A percentile compares a stretch with the other conserved stretches of the same genome.
Evolutionary conservation across 306 rosid species (phyloP).

Genomic region (Sesbania bispinosa): DNA sequence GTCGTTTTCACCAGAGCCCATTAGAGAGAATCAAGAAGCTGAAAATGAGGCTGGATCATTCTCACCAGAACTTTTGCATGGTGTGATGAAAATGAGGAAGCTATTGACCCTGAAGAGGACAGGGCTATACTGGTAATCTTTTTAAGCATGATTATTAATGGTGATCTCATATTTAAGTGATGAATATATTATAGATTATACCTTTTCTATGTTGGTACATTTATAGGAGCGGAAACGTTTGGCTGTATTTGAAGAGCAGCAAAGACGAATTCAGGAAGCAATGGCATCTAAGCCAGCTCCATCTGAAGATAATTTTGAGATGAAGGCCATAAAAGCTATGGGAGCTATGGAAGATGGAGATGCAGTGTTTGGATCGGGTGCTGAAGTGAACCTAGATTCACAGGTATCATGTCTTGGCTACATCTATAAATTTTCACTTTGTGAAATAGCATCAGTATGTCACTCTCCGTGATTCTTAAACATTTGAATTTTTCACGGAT

Average conservation of each 20-base stretch:
- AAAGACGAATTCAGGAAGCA: conserved; percentile 73
- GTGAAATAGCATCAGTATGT: neutral
- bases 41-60: conserved; percentile 80
- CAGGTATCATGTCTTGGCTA: conserved; percentile 51
- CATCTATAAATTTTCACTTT: neutral
- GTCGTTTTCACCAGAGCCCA: conserved; percentile 66
- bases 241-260: conserved; percentile 77
- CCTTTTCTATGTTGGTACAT: conserved; percentile 8
- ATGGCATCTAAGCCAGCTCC: conserved; percentile 80
- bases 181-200: neutral
- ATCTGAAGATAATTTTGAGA: conserved; percentile 76
- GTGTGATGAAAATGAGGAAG: conserved; percentile 85
- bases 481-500: no score
- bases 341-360: conserved; percentile 99
- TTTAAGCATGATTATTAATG: neutral
- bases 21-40: conserved; percentile 52
- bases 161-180: neutral
- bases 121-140: conserved; percentile 58
- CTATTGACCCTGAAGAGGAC: conserved; percentile 91
- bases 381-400: conserved; percentile 90
- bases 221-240: conserved; percentile 70
- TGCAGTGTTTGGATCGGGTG: conserved; percentile 85
- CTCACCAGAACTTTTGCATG: conserved; percentile 82
- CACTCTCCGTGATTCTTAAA: no score
- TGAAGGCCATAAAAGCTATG: conserved; percentile 82